phyloP scores from a whole-genome alignment of 331 rosid genomes.

The Rosa hybrid region DNA sequence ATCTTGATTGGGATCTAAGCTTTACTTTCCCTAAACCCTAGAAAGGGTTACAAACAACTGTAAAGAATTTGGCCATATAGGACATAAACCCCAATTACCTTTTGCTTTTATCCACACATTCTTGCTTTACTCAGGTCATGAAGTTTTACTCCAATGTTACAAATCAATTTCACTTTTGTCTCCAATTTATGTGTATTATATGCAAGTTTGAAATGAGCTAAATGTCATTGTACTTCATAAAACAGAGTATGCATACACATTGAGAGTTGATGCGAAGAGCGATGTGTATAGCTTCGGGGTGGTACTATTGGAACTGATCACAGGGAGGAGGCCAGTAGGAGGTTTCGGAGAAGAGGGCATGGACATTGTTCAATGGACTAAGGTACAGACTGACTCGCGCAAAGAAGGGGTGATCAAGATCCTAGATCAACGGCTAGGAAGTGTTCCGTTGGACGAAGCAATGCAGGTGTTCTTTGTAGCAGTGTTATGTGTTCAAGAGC shows the following conservation, averaged over 20 bases:
- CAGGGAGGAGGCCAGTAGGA: constrained; percentile 71
- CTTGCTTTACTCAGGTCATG: constrained; percentile 11
- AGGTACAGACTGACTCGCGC: constrained; percentile 48
- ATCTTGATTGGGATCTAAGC: constrained; percentile 38
- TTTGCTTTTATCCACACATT: constrained; percentile 19
- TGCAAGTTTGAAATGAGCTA: background rate
- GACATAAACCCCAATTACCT: constrained; percentile 22
- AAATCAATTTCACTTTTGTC: background rate
- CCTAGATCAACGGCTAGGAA: constrained; percentile 51
- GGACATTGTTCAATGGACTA: constrained; percentile 86
- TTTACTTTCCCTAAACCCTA: constrained; percentile 66
- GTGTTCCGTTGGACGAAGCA: constrained; percentile 60
- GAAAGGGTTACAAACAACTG: constrained; percentile 30
- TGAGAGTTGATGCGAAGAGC: constrained; percentile 76
- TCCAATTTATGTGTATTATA: background rate
- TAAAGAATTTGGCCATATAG: constrained; percentile 8
- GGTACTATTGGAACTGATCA: constrained; percentile 66
- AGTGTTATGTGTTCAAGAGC: constrained; percentile 74
- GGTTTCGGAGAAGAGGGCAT: constrained; percentile 78
- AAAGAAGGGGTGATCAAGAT: constrained; percentile 58
- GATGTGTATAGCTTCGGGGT: constrained; percentile 89
- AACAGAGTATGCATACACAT: constrained; percentile 87
- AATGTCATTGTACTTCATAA: background rate
- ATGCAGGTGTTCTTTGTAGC: constrained; percentile 76
- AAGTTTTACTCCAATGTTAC: background rate